Base-by-base conservation (phyloP, 805 yeast species). In the Candida ipomoeae region DNA sequence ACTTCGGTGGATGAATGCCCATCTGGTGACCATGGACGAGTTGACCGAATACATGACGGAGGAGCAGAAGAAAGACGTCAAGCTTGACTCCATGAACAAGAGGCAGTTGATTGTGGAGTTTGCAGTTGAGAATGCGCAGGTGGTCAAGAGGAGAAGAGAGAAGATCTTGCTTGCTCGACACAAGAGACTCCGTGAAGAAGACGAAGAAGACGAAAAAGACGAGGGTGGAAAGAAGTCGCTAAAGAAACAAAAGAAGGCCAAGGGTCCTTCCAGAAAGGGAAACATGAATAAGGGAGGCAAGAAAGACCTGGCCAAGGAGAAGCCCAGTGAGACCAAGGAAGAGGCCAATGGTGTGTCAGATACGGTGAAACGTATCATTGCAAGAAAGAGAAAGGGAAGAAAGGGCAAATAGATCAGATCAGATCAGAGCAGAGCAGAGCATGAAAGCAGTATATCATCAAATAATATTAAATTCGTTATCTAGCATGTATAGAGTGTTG, bases 1-100 rank as follows among this genome's bases (percentile, higher is more conserved):
- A 2, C 79, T 94, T 50, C 83, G 99, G 75, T 94, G 97, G 96
- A 77, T 94, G 66, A 94, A 94, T 67, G 96, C 96, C 6, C 97
- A 92, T 64, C 85, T 81, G 62, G 96, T 94, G 6, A 71, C 88
- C 0, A 68, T 67, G 33, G 81, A 77, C 8, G 97, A 91, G 67
- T 79, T 89, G 38, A 52, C 78, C 18, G 87, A 79, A 55, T 91
- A 92, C n/a, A 65, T 86, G 51, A 70, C 74, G 32, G 89, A 83
- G 3, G 89, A 86, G 44, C 91, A 87, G 61, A 71, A 74, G 65
- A 81, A 82, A 58, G 44, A 65, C 7, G 82, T 81, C 2, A 74
- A 76, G 48, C 57, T 74, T 23, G 90, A 84, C 43, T 81, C 80
- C 7, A 60, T 74, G 36, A 74, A 77, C 49, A 81, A 80, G 63